A percentile compares a stretch with the other conserved stretches of the same genome.
Evolutionary conservation across 2,329 filamentous ascomycete species (phyloP).

Genomic region (Neophaeococcomyces mojaviensis): DNA sequence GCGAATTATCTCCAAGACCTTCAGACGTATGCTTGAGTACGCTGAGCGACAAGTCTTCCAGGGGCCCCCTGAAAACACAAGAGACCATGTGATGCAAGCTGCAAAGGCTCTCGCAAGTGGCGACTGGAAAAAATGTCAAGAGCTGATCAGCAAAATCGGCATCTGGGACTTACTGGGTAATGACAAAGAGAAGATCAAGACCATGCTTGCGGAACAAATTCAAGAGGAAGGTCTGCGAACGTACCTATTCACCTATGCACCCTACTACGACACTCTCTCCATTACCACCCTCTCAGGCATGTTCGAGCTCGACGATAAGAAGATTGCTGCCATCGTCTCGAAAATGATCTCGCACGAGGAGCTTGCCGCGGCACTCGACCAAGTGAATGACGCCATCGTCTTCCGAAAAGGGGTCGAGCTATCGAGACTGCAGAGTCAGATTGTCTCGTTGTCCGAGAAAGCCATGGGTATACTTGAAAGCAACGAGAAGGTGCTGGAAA

Average conservation of each 20-base stretch:
- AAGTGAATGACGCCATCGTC: constrained; percentile 94
- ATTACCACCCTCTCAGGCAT: constrained; percentile 77
- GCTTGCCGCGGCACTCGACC: constrained; percentile 88
- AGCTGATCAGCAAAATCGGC: constrained; percentile 96
- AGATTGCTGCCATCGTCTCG: constrained; percentile 90
- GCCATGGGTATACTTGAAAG: constrained; percentile 90
- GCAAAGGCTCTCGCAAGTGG: constrained; percentile 93
- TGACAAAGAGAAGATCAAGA: constrained; percentile 77
- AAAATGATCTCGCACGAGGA: constrained; percentile 99
- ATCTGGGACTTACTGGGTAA: constrained; percentile 98
- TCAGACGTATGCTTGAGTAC: constrained; percentile 98
- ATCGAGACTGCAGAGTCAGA: constrained; percentile 87
- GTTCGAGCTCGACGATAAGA: constrained; percentile 88
- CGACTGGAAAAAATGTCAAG: constrained; percentile 95
- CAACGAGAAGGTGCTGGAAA: constrained; percentile 95
- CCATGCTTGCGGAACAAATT: constrained; percentile 95
- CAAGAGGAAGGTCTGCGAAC: constrained; percentile 97
- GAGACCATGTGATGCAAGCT: constrained; percentile 98
- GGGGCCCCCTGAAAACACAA: constrained; percentile 94
- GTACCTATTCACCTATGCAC: constrained; percentile 98
- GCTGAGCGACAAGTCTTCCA: constrained; percentile 99
- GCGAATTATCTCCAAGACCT: constrained; percentile 97
- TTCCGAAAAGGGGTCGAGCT: constrained; percentile 99
- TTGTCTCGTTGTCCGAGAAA: constrained; percentile 91
- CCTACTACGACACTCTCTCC: constrained; percentile 95